Evolutionary conservation across 805 yeast genomes (phyloP), one percentile per base, ranked within the genome.

Genomic region (Pichia sporocuriosa): DNA sequence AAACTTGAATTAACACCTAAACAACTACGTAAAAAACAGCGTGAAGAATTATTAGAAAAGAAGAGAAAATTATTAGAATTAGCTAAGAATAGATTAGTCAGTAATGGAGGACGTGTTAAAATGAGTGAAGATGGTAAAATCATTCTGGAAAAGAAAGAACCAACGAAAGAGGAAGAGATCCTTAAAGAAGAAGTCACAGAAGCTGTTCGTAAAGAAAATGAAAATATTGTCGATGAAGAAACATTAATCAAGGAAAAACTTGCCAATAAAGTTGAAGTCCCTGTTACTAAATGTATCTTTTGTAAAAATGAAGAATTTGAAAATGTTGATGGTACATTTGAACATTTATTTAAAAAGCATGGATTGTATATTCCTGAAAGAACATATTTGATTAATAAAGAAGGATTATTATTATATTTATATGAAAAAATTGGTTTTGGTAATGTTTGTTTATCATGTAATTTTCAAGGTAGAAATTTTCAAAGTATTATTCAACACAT

Each of bases 401-500:
- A 67, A 30, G 97, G 97, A 0, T 68, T 93, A 31, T 61, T 93
- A n/a, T 59, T 65, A 2, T 85, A 84, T 55, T 62, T 93, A 45
- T 85, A 84, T 32, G 93, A 87, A 49, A 81, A 83, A 52, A 77
- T 90, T 41, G 84, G 89, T 9, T 70, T 80, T 33, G 96, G 96
- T 30, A 81, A 85, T 51, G 75, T 82, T 49, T 93, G 98, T 59
- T 62, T 90, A 35, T 74, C 77, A 40, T 93, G 99, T 60, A 69
- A 70, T 25, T 93, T 80, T 58, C 83, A 84, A 61, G 97, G 97
- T n/a, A 74, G 76, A 47, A 77, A 79, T 40, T 57, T 90, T 24
- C 94, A 85, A 55, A 84, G 95, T 46, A 88, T 85, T 10, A 79
- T 96, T 51, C 93, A 86, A 32, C 99, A 93, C 61, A 81, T 87